Evolutionary conservation across 2,329 filamentous ascomycete species (phyloP), one percentile per base, ranked within the genome.

Genomic region (Colletotrichum tofieldiae): DNA sequence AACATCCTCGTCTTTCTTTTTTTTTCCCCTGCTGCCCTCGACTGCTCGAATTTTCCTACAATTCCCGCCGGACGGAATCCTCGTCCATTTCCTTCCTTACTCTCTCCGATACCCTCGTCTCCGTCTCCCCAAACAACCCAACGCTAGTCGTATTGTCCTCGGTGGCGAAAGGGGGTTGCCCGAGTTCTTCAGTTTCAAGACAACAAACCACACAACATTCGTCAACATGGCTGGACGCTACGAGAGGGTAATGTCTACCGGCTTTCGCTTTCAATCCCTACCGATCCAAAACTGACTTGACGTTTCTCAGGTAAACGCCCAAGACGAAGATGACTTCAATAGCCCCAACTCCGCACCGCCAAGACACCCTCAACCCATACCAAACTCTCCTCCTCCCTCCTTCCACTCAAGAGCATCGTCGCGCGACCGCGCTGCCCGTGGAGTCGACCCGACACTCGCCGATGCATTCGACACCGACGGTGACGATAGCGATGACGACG

Each of bases 401-500:
- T 98, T 98, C 83, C 94, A 92, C 81, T 98, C 95, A 58, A 91
- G 93, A 79, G 88, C 93, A 41, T 94, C 94, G 84, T 84, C 86
- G 86, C 81, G 77, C 60, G 82, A 81, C 67, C 83, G 82, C 63
- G 39, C 32, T 4, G 79, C 77, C 66, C 81, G 78, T 73, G 81
- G 78, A 11, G 93, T 94, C 73, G 92, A 98, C 77, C 88, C 93
- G 73, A 92, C 94, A n/a, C 89, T 99, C 18, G 94, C 94, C 77
- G 96, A 98, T 80, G 95, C 96, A 0, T 99, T 99, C 81, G 96
- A 94, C 80, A 91, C 93, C 78, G 93, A 93, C 76, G 93, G 92
- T 74, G 94, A 93, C 73, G 93, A 93, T 74, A 92, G 92, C 79
- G 93, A 93, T 67, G 88, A 94, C 77, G 92, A 93, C 71, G 87